Base-by-base conservation (phyloP, 257 asterid genomes). In the Osmanthus fragrans region DNA sequence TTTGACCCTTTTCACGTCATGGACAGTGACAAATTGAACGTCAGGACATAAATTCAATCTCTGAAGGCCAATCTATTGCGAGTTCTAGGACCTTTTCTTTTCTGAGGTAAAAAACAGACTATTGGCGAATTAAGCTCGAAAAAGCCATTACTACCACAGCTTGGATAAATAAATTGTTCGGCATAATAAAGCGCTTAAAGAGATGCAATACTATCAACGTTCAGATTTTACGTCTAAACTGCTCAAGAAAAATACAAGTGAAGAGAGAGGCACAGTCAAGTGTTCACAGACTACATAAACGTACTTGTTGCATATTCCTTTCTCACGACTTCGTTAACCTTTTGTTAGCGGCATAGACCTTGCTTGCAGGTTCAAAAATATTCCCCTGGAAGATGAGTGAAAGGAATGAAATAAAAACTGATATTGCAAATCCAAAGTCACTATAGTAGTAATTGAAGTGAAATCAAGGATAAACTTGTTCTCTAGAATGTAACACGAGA, bases 361-460 rank as follows among this genome's bases (percentile, higher is more conserved):
- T 27, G 98, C 97, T 71, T 86, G 87, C 34, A 94, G 88, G 83
- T 89, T 94, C 92, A 94, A 83, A 77, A 87, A 92, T 83, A 94
- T 88, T 64, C 92, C 96, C 97, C 98, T 92, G 84, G 30, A 78
- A 83, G 67, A 64, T 10, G 4, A 33, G 36, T 34, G 34, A 78
- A 70, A 64, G 7, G 18, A 47, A 45, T 60, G 18, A 18, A n/a
- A 25, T 0, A 19, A 18, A 25, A 12, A 19, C 18, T 6, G 37
- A 23, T 64, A 23, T 21, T 23, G 5, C 27, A 71, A 63, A 79
- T 4, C 6, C 78, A 23, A 45, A 49, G 33, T 12, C 29, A 40
- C 15, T 18, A 2, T 15, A 3, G 40, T 40, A 66, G 25, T 5
- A 21, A 58, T 51, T 5, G 45, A 51, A 27, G 21, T n/a, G 23